Conservation (phyloP, 129 eudicot genomes). For the Flaveria trinervia region DNA sequence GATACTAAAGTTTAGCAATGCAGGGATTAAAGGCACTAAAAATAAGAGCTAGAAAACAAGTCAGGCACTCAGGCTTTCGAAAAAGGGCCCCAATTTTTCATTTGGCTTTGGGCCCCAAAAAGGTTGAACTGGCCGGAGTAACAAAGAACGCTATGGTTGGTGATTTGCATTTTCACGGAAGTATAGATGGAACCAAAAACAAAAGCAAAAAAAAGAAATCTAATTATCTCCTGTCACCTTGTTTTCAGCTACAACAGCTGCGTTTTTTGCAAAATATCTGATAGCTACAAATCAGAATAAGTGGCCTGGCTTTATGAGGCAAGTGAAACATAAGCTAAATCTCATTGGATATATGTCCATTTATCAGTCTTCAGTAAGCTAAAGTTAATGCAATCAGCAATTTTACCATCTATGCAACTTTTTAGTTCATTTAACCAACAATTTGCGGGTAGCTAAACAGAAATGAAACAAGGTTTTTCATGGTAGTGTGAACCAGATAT, state of each 20-base stretch:
- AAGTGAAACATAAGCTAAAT: neutral
- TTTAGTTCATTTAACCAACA: slow-evolving; percentile 7
- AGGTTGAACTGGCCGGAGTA: neutral
- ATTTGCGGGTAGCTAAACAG: neutral
- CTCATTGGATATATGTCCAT: neutral
- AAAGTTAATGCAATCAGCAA: neutral
- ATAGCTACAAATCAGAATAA: neutral
- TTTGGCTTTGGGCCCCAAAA: no score
- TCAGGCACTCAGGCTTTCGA: no score
- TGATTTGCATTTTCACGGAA: neutral
- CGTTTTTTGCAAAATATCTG: neutral
- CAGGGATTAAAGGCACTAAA: no score
- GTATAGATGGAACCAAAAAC: neutral
- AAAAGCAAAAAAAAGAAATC: neutral
- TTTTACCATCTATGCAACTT: neutral
- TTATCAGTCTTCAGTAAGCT: neutral
- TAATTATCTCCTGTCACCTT: neutral
- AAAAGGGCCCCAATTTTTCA: no score
- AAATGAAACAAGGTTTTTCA: slow-evolving; percentile 14
- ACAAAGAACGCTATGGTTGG: neutral
- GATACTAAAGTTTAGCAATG: no score
- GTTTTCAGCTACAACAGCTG: neutral
- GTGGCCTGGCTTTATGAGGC: neutral
- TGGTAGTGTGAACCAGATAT: neutral
- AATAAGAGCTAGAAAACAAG: no score